A percentile compares a stretch with the other conserved stretches of the same genome.
These are phyloP conservation scores for Spatholobus suberectus DNA, from an alignment of 306 rosid species.

Conservation along the genomic window DNA sequence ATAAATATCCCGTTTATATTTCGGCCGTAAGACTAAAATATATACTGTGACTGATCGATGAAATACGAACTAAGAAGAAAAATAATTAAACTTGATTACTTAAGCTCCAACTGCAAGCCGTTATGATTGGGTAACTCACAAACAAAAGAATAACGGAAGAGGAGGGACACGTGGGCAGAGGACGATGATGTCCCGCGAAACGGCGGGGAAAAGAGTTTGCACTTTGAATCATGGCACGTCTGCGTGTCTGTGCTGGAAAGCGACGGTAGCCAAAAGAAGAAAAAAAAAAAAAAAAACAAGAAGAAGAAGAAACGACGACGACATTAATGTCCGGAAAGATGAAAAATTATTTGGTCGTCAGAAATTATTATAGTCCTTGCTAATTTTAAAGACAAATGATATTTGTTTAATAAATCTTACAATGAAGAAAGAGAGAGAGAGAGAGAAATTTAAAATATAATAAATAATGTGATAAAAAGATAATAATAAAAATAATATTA, in stretches of 20 bases:
- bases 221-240: conserved; percentile 34
- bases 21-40: not conserved
- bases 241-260: conserved; percentile 32
- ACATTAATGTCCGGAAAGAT: conserved; percentile 14
- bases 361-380: no score
- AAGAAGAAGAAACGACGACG: not conserved
- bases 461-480: no score
- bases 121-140: not conserved
- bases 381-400: no score
- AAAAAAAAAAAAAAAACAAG: not conserved
- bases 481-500: no score
- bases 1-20: not conserved
- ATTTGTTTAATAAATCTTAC: no score
- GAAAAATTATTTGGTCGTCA: no score
- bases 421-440: no score
- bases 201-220: not conserved
- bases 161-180: conserved; percentile 41
- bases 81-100: not conserved
- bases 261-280: conserved; percentile 12
- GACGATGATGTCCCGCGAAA: conserved; percentile 11
- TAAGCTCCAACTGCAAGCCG: not conserved
- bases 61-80: not conserved
- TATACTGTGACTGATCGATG: not conserved
- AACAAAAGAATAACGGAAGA: conserved; percentile 20
- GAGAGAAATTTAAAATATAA: no score